Percentiles rank a stretch among this genome's conserved stretches.
phyloP scores from a whole-genome alignment of 2,329 filamentous ascomycete genomes.

The Colletotrichum liriopes region DNA sequence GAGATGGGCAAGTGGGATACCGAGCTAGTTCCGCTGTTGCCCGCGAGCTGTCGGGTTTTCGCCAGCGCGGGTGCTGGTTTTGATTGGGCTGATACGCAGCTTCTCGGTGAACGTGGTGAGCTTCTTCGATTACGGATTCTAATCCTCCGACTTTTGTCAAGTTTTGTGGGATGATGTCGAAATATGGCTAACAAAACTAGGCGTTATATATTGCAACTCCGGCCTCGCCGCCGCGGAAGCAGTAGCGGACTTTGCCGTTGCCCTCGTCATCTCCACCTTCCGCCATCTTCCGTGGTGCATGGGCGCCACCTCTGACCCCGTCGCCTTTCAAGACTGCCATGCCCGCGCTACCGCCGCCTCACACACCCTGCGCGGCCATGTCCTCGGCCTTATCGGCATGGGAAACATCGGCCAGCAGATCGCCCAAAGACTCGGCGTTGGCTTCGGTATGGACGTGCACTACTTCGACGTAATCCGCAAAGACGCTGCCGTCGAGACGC shows the following conservation, averaged over 20 bases:
- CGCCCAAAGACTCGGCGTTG: slow-evolving; percentile 65
- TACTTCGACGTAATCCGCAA: slow-evolving; percentile 74
- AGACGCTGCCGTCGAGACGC: slow-evolving; percentile 57
- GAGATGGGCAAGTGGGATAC: slow-evolving; percentile 78
- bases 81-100: slow-evolving; percentile 76
- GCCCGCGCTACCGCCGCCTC: slow-evolving; percentile 71
- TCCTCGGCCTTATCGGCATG: slow-evolving; percentile 78
- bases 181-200: slow-evolving; percentile 49
- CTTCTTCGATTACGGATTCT: neutral
- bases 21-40: slow-evolving; percentile 71
- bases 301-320: slow-evolving; percentile 53
- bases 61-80: slow-evolving; percentile 77
- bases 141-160: neutral
- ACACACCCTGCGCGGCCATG: slow-evolving; percentile 74
- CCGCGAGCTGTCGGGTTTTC: slow-evolving; percentile 71
- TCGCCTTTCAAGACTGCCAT: slow-evolving; percentile 72
- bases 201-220: slow-evolving; percentile 81
- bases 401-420: slow-evolving; percentile 77
- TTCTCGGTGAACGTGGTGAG: slow-evolving; percentile 73
- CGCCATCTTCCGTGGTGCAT: slow-evolving; percentile 78
- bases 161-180: neutral
- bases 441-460: slow-evolving; percentile 77
- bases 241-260: slow-evolving; percentile 80
- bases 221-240: slow-evolving; percentile 80
- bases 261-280: slow-evolving; percentile 79